Percentiles rank a stretch among this genome's conserved stretches.
phyloP scores from a whole-genome alignment of 2,329 filamentous ascomycete genomes.

The Neonectria sp. region DNA sequence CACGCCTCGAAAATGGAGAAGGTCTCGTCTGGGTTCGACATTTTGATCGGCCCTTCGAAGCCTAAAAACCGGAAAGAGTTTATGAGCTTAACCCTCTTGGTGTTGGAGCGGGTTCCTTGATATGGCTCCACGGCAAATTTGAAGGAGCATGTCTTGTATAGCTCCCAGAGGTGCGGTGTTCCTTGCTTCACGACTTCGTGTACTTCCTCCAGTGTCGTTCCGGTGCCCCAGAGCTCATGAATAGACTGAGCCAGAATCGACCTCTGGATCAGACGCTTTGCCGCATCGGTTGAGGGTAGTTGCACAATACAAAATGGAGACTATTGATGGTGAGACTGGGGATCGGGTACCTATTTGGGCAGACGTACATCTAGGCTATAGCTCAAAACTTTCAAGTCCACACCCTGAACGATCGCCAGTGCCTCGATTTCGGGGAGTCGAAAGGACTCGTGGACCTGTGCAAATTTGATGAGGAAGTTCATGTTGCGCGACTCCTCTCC shows the following conservation, averaged over 20 bases:
- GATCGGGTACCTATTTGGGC: slow-evolving; percentile 24
- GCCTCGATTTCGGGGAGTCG: slow-evolving; percentile 87
- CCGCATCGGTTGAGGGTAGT: slow-evolving; percentile 76
- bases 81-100: slow-evolving; percentile 81
- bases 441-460: slow-evolving; percentile 93
- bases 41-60: slow-evolving; percentile 83
- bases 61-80: slow-evolving; percentile 85
- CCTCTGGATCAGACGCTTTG: slow-evolving; percentile 77
- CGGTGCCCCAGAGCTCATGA: slow-evolving; percentile 90
- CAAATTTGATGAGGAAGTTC: slow-evolving; percentile 92
- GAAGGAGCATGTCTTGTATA: slow-evolving; percentile 79
- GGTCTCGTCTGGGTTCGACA: slow-evolving; percentile 80
- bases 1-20: slow-evolving; percentile 91
- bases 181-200: slow-evolving; percentile 74
- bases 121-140: slow-evolving; percentile 90
- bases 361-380: slow-evolving; percentile 81
- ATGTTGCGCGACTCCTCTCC: slow-evolving; percentile 53
- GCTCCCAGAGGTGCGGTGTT: slow-evolving; percentile 76
- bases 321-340: slow-evolving; percentile 61
- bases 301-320: slow-evolving; percentile 88
- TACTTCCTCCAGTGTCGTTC: slow-evolving; percentile 75
- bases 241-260: slow-evolving; percentile 88
- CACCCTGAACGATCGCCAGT: slow-evolving; percentile 77
- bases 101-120: slow-evolving; percentile 77
- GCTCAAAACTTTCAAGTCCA: slow-evolving; percentile 79